Percentiles rank a stretch among this genome's conserved stretches.
Conservation (phyloP, 768 basidiomycete genomes). For the Boletus speciosus region DNA sequence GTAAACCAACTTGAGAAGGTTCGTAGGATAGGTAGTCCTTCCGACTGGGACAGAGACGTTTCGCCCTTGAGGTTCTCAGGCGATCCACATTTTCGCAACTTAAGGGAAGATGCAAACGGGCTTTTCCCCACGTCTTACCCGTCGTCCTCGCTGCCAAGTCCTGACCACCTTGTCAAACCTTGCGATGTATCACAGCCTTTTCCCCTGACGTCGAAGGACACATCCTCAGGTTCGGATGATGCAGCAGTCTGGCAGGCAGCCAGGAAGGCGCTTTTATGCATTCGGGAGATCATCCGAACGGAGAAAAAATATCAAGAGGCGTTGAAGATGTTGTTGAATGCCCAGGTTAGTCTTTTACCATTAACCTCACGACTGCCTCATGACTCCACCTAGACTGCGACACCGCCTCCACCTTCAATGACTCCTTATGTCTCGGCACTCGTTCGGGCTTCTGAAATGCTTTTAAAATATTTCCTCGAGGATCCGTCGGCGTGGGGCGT, state of each 20-base stretch:
- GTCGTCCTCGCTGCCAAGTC: neutral
- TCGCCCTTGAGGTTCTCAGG: neutral
- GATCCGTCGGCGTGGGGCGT: slow-evolving; percentile 69
- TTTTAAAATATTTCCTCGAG: slow-evolving; percentile 49
- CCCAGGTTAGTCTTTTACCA: slow-evolving; percentile 28
- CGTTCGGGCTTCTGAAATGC: slow-evolving; percentile 45
- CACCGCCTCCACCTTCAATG: slow-evolving; percentile 51
- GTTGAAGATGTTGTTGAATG: slow-evolving; percentile 35
- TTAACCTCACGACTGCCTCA: neutral
- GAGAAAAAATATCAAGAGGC: slow-evolving; percentile 43
- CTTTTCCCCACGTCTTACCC: neutral
- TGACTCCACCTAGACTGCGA: slow-evolving; percentile 27
- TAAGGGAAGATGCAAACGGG: neutral
- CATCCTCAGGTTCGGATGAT: slow-evolving; percentile 19
- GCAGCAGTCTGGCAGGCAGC: slow-evolving; percentile 35
- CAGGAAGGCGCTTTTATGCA: slow-evolving; percentile 40
- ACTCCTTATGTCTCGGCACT: slow-evolving; percentile 49
- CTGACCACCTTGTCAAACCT: neutral
- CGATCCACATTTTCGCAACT: neutral
- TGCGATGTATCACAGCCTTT: neutral
- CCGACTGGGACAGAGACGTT: neutral
- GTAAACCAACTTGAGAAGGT: slow-evolving; percentile 47
- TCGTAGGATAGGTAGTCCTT: slow-evolving; percentile 22
- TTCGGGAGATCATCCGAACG: slow-evolving; percentile 48
- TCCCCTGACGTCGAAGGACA: slow-evolving; percentile 2